A percentile compares a stretch with the other conserved stretches of the same genome.
Conservation (phyloP, 306 rosid species). For the Oxytropis ochrocephala region DNA sequence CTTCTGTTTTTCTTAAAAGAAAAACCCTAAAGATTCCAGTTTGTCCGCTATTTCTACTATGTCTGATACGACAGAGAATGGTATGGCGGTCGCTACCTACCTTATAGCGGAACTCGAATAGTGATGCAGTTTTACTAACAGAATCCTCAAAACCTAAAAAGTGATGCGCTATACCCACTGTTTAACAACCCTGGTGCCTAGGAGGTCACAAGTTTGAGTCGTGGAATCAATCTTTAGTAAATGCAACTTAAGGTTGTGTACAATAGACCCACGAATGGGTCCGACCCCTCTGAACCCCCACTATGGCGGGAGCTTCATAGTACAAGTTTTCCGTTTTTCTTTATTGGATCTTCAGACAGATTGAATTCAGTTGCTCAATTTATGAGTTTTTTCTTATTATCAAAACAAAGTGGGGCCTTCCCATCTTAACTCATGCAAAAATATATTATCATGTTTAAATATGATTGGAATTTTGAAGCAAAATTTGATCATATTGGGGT, state of each 20-base stretch:
- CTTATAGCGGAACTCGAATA: too few relatives aligned
- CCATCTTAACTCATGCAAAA: neutral
- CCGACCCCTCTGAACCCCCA: neutral
- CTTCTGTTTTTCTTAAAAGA: too few relatives aligned
- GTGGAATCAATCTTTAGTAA: neutral
- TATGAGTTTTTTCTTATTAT: neutral
- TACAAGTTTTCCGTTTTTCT: neutral
- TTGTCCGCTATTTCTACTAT: too few relatives aligned
- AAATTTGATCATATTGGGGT: neutral
- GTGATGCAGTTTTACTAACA: too few relatives aligned
- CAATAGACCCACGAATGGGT: neutral
- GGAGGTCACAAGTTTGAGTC: neutral
- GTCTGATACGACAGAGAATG: too few relatives aligned
- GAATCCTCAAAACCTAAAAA: too few relatives aligned
- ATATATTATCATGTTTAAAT: neutral
- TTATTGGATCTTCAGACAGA: neutral
- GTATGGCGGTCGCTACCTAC: too few relatives aligned
- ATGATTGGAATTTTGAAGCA: neutral
- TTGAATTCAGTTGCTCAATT: neutral
- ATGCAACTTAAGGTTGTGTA: neutral
- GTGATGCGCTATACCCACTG: too few relatives aligned
- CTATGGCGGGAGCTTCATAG: neutral
- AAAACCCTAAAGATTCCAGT: too few relatives aligned
- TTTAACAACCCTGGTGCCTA: neutral
- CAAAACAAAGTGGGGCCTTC: slow-evolving; percentile 4